These are phyloP conservation scores for Panaeolus papilionaceus DNA, from an alignment of 768 basidiomycete genomes.

Conservation along the genomic window DNA sequence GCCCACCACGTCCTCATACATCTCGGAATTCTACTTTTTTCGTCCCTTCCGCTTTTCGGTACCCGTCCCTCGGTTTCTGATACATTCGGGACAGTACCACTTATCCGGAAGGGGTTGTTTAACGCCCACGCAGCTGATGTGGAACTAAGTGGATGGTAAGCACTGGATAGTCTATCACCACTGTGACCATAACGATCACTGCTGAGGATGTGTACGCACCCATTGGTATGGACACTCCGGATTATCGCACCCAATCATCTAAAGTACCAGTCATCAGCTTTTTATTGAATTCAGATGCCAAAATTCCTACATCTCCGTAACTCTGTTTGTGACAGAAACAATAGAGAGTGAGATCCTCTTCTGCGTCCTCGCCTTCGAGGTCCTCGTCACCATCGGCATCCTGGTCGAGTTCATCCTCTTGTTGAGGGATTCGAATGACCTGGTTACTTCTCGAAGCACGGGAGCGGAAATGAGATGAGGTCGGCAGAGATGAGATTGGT, in stretches of 20 bases:
- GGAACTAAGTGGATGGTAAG: constrained; percentile 49
- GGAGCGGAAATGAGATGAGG: constrained; percentile 36
- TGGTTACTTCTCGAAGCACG: constrained; percentile 43
- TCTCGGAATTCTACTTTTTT: constrained; percentile 36
- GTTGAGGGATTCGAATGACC: constrained; percentile 27
- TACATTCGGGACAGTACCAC: constrained; percentile 63
- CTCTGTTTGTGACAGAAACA: constrained; percentile 50
- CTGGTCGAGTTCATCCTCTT: constrained; percentile 43
- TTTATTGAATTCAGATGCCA: neutral
- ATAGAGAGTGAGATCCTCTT: constrained; percentile 43
- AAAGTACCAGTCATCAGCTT: neutral
- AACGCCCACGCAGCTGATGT: constrained; percentile 63
- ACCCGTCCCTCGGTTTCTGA: constrained; percentile 39
- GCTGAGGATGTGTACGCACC: constrained; percentile 44
- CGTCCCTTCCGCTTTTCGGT: constrained; percentile 45
- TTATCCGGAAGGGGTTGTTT: constrained; percentile 53
- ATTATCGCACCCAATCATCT: constrained; percentile 81
- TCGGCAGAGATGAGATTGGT: constrained; percentile 29
- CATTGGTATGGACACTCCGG: constrained; percentile 73
- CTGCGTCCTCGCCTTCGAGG: constrained; percentile 42
- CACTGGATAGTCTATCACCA: neutral
- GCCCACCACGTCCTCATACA: neutral
- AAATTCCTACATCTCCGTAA: constrained; percentile 44
- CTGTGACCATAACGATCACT: neutral
- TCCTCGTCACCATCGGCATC: constrained; percentile 50